phyloP scores from a whole-genome alignment of 257 asterid genomes.

The Solanum pennellii region DNA sequence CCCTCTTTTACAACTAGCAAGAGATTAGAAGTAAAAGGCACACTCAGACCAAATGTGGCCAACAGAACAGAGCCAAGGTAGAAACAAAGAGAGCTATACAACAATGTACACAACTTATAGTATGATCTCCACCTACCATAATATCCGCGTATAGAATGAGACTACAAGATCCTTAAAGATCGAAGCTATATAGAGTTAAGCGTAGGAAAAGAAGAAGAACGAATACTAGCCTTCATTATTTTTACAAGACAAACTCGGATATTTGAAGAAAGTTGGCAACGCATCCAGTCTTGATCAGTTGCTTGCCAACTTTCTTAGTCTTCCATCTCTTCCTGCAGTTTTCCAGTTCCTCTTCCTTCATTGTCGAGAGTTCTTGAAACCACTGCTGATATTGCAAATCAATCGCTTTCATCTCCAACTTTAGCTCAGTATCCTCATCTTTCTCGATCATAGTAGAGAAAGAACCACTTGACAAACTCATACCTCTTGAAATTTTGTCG shows the following conservation, averaged over 20 bases:
- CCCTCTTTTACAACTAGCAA: not conserved
- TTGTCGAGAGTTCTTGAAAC: constrained; percentile 13
- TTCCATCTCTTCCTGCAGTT: constrained; percentile 33
- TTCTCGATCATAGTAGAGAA: constrained; percentile 7
- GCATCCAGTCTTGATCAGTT: not conserved
- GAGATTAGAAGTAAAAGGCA: too few species aligned
- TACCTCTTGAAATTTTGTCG: constrained; percentile 6
- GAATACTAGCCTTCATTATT: not conserved
- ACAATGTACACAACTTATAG: not conserved
- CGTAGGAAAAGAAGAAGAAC: not conserved
- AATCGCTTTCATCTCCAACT: constrained; percentile 18
- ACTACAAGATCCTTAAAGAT: not conserved
- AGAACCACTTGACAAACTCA: constrained; percentile 7
- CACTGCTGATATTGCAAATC: constrained; percentile 21
- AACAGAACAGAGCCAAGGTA: not conserved
- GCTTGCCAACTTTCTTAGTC: not conserved
- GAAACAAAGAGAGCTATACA: not conserved
- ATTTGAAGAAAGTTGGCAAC: not conserved
- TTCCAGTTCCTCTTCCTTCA: constrained; percentile 28
- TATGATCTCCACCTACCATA: not conserved
- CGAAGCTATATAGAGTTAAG: not conserved
- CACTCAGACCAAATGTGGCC: too few species aligned
- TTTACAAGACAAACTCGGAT: not conserved
- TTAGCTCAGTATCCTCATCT: constrained; percentile 6
- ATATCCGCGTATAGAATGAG: not conserved